Conservation (phyloP, 352 stramenopile genomes). For the Globisporangium iwayamae region DNA sequence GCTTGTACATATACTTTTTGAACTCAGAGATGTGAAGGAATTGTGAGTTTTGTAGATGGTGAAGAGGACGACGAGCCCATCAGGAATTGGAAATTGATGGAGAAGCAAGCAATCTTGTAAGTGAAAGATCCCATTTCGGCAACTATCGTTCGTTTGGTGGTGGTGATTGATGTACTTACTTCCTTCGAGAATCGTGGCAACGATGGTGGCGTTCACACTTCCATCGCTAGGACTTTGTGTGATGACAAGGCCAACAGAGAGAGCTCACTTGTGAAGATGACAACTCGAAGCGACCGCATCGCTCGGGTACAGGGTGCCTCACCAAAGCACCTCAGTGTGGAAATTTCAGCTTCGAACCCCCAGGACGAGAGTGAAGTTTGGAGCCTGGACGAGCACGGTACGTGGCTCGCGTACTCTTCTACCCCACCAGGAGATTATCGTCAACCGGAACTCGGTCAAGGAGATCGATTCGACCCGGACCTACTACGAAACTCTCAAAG, state of each 20-base stretch:
- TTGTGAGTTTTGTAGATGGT: not conserved
- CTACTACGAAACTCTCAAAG: not conserved
- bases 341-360: not conserved
- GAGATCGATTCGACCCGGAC: not conserved
- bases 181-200: not conserved
- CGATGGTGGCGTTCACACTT: not conserved
- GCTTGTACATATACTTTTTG: not conserved
- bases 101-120: slow-evolving; percentile 3
- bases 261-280: slow-evolving; percentile 1
- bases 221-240: not conserved
- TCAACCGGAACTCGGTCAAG: not conserved
- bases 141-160: not conserved
- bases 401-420: not conserved
- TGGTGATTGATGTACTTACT: not conserved
- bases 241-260: not conserved
- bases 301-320: not conserved
- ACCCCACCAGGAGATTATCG: not conserved
- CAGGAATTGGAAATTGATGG: slow-evolving; percentile 10
- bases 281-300: not conserved
- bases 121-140: not conserved
- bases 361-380: not conserved
- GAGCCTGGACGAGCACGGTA: not conserved
- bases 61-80: not conserved
- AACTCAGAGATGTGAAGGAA: not conserved
- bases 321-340: not conserved